Base-by-base conservation (phyloP, 192 early-diverging fungal species). In the Endogone sp. region DNA sequence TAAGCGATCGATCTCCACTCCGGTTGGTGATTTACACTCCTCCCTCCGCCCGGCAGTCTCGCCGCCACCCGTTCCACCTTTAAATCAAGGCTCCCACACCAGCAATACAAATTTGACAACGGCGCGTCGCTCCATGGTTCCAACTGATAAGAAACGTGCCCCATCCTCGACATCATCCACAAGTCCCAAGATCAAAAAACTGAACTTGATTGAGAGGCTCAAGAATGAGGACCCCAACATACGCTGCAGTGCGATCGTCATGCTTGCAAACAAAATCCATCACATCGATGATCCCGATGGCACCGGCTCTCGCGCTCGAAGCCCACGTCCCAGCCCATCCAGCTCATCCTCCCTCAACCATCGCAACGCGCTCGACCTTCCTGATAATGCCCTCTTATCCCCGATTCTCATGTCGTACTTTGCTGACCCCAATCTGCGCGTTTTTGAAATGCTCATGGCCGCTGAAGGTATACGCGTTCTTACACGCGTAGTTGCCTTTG, bases 401-500 rank as follows among this genome's bases (percentile, higher is more conserved):
- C 37, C 37, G 16, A 49, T 49, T 16, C 37, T 49, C 37, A 49
- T 49, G 16, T 11, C 37, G 6, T 49, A 49, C 1, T 16, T 49
- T 6, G 6, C 37, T 49, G 37, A 49, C 37, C 37, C 37, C 0
- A 49, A 16, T 16, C 37, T 49, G 16, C 37, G 37, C 16, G 37
- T 49, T 6, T 49, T 49, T 16, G 37, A 49, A 16, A 49, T 49
- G 37, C 37, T 49, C 37, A 49, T 49, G 37, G 37, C 9, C 16
- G 6, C 37, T 16, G 37, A 49, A 16, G 37, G 37, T 16, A 49
- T 49, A 6, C 37, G 37, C 37, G 37, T 49, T 49, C 37, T 49
- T 6, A 11, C 37, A 6, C 37, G 37, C 37, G 37, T 75, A 9
- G 16, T 69, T 2, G 55, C 74, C 0, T 75, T 75, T 66, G 74